These are phyloP conservation scores for Acanthamoeba sp. DNA, from an alignment of 208 protist genomes.

Conservation along the genomic window DNA sequence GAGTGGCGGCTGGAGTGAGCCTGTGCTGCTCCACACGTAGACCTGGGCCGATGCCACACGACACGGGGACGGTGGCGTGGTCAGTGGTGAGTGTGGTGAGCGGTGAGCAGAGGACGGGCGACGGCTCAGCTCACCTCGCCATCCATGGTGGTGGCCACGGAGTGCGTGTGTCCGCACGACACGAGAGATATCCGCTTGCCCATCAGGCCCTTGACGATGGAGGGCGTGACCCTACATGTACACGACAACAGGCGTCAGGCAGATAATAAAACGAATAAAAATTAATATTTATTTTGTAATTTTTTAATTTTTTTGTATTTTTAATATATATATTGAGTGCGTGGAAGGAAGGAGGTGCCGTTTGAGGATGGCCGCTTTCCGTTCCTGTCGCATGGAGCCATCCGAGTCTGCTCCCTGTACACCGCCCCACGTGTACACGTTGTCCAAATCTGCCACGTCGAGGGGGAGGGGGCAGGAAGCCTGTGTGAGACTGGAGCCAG, in stretches of 20 bases:
- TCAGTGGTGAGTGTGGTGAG: background rate
- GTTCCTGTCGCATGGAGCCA: constrained; percentile 4
- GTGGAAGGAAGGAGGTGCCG: background rate
- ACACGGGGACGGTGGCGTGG: too few species aligned
- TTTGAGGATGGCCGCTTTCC: constrained; percentile 28
- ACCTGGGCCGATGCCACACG: background rate
- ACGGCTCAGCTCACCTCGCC: background rate
- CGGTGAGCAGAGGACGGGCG: background rate
- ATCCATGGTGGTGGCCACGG: constrained; percentile 34
- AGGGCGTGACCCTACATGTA: background rate
- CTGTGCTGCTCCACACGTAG: constrained; percentile 14
- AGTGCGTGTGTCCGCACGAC: constrained; percentile 41
- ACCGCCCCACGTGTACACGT: constrained; percentile 55
- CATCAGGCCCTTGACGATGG: constrained; percentile 25
- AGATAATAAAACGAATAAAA: background rate
- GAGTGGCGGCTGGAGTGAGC: background rate
- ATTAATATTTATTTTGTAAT: background rate
- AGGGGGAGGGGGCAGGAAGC: background rate
- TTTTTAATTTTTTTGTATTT: too few species aligned
- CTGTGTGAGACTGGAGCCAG: background rate
- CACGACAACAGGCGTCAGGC: too few species aligned
- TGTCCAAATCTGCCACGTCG: constrained; percentile 44
- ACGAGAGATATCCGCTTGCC: background rate
- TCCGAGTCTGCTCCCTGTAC: background rate
- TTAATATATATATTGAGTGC: too few species aligned